Base-by-base conservation (phyloP, 2,329 filamentous ascomycete species). In the Colletotrichum cordylinicola region DNA sequence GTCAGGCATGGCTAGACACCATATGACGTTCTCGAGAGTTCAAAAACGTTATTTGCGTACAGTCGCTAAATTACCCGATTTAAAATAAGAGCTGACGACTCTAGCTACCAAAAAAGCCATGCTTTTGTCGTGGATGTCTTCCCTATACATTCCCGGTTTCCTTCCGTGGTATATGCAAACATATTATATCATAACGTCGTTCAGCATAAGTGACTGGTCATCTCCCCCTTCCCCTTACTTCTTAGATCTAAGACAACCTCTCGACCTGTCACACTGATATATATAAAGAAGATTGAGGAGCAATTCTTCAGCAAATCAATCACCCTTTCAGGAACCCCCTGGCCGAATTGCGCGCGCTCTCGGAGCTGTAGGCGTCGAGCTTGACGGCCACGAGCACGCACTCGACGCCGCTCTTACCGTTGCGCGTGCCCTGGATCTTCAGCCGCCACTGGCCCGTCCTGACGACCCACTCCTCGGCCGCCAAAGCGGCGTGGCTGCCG, bases 361-460 rank as follows among this genome's bases (percentile, higher is more conserved):
- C 92, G 9, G 88, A 89, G 69, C 89, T 93, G 79, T 92, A 90
- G 0, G 93, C 94, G 79, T 98, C 94, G 31, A 98, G 82, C 83
- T 94, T 95, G 39, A 96, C 94, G 1, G 92, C 94, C 18, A 94
- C 88, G 66, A 98, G 88, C 27, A 95, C 89, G 74, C 95, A 93
- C 84, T 96, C 94, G 72, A 93, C 88, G 3, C 87, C 87, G 48
- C 86, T 87, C 80, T 89, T 91, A 65, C 89, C 88, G 66, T 84
- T 87, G 73, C 80, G 84, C 4, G 84, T 82, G 16, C 83, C 83
- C 80, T 94, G 92, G 33, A 98, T 91, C 56, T 91, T 88, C 78
- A 96, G 82, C 74, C 93, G 88, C 93, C 94, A 96, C 82, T 95
- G 94, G 1, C 93, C 94, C 18, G 88, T 93, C 74, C 87, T 88